A percentile compares a stretch with the other conserved stretches of the same genome.
These are phyloP conservation scores for Tetrahymena thermophila DNA, from an alignment of 73 alveolate genomes.

Conservation along the genomic window DNA sequence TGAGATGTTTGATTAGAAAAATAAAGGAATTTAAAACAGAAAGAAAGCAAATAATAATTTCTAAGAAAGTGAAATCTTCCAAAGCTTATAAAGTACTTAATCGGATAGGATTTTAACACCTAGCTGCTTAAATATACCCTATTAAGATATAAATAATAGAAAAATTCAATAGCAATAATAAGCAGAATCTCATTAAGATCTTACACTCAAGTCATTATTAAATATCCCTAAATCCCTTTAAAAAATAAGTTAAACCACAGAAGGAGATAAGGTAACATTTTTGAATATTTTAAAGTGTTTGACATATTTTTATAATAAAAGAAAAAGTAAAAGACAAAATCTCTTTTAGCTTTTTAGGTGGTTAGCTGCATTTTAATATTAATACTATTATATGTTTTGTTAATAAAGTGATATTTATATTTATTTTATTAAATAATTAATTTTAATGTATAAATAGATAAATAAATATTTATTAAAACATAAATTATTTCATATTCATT, in stretches of 20 bases:
- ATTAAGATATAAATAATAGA: background rate
- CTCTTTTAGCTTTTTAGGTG: background rate
- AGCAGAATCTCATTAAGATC: background rate
- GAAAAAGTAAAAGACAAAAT: background rate
- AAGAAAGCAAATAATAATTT: background rate
- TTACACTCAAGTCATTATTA: background rate
- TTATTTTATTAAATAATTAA: too few species aligned
- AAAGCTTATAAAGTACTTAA: background rate
- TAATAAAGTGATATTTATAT: background rate
- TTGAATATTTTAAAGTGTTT: background rate
- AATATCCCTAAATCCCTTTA: background rate
- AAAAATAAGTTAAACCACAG: background rate
- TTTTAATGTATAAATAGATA: too few species aligned
- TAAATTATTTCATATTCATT: too few species aligned
- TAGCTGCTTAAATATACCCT: background rate
- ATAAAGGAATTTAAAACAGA: background rate
- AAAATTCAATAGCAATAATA: background rate
- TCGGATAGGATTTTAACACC: background rate
- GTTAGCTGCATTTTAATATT: background rate
- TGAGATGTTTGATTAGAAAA: background rate
- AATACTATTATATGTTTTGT: background rate
- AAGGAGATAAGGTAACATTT: background rate
- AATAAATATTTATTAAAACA: too few species aligned
- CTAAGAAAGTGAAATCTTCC: background rate
- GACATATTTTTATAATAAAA: background rate